phyloP scores from a whole-genome alignment of 140 eudicot species.

The Flaveria floridana region DNA sequence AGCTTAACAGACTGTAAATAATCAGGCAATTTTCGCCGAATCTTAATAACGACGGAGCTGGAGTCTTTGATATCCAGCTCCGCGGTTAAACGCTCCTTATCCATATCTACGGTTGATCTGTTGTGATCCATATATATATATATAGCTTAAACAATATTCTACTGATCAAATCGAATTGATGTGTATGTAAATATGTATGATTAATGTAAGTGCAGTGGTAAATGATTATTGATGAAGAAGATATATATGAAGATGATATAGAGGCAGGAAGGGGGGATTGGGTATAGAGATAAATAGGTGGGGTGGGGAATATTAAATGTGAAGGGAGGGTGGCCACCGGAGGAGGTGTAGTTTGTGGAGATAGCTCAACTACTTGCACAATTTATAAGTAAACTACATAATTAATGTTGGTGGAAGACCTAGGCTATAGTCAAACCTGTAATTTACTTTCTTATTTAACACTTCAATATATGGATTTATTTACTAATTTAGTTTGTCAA shows the following conservation, averaged over 20 bases:
- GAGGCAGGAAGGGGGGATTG: constrained; percentile 11
- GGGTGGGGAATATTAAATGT: constrained; percentile 14
- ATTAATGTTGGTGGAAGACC: background rate
- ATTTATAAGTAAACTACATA: background rate
- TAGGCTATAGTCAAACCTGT: background rate
- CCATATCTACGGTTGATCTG: constrained; percentile 59
- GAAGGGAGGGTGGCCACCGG: background rate
- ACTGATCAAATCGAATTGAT: background rate
- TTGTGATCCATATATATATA: constrained; percentile 25
- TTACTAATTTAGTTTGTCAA: too few species aligned
- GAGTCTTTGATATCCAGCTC: constrained; percentile 78
- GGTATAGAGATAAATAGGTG: constrained; percentile 23
- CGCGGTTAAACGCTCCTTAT: constrained; percentile 77
- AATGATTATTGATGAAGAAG: background rate
- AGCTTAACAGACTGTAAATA: constrained; percentile 81
- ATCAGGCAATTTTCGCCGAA: constrained; percentile 74
- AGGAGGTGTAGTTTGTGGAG: background rate
- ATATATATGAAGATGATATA: background rate
- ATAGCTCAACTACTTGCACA: constrained; percentile 30
- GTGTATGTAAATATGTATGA: background rate
- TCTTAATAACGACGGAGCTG: constrained; percentile 70
- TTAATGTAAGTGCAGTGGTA: background rate
- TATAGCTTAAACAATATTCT: background rate
- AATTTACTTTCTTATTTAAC: background rate
- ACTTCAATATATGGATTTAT: background rate